phyloP scores from a whole-genome alignment of 2,329 filamentous ascomycete species.

The Fusarium liriodendri region DNA sequence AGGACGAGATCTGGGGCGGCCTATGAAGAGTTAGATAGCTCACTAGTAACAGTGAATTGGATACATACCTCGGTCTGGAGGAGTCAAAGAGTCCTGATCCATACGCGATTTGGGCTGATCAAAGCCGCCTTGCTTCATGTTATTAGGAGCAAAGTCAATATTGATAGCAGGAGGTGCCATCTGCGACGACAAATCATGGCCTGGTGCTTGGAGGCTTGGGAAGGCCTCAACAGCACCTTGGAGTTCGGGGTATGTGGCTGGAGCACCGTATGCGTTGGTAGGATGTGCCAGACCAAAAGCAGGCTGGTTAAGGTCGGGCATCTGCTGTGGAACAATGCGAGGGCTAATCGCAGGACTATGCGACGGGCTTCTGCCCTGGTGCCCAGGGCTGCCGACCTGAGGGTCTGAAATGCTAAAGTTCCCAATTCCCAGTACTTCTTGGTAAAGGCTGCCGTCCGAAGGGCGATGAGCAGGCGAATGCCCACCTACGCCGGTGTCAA shows the following conservation, averaged over 20 bases:
- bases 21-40: slow-evolving; percentile 47
- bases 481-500: slow-evolving; percentile 76
- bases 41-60: background rate
- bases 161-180: slow-evolving; percentile 96
- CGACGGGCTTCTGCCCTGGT: slow-evolving; percentile 82
- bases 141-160: slow-evolving; percentile 90
- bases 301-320: slow-evolving; percentile 63
- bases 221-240: slow-evolving; percentile 61
- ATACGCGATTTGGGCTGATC: slow-evolving; percentile 70
- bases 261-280: slow-evolving; percentile 52
- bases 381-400: slow-evolving; percentile 72
- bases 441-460: slow-evolving; percentile 78
- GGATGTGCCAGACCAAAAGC: slow-evolving; percentile 57
- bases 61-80: slow-evolving; percentile 75
- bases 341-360: slow-evolving; percentile 77
- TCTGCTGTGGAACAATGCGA: slow-evolving; percentile 67
- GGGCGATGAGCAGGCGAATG: slow-evolving; percentile 85
- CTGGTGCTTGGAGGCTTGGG: slow-evolving; percentile 61
- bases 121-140: slow-evolving; percentile 51
- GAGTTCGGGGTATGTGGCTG: slow-evolving; percentile 51
- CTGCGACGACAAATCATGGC: slow-evolving; percentile 70
- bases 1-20: slow-evolving; percentile 61
- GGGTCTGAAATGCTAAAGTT: slow-evolving; percentile 83
- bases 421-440: slow-evolving; percentile 81
- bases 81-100: slow-evolving; percentile 83